These are phyloP conservation scores for Saccharomycopsis microspora DNA, from an alignment of 805 yeast species.

Conservation along the genomic window DNA sequence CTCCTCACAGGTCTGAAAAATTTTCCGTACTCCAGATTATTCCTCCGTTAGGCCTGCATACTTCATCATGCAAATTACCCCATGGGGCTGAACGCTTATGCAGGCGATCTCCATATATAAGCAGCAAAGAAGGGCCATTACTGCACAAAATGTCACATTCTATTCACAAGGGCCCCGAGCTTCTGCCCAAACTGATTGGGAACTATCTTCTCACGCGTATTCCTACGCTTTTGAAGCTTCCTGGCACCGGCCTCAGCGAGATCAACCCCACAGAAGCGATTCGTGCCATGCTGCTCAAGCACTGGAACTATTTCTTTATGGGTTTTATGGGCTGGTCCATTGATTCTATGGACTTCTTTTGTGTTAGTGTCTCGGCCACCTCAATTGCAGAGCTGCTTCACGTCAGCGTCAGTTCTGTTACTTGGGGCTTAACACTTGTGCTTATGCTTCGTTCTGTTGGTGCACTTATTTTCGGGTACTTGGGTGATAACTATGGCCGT, in stretches of 20 bases:
- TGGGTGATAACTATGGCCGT: slow-evolving; percentile 55
- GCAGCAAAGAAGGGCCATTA: too few species aligned
- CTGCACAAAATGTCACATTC: too few species aligned
- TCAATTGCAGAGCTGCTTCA: slow-evolving; percentile 35
- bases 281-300: neutral
- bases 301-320: slow-evolving; percentile 41
- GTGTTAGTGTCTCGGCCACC: slow-evolving; percentile 40
- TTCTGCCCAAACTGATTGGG: neutral
- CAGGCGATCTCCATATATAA: too few species aligned
- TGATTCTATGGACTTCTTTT: slow-evolving; percentile 57
- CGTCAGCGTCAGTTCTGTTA: slow-evolving; percentile 35
- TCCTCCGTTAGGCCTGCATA: too few species aligned
- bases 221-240: neutral
- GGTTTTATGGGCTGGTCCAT: slow-evolving; percentile 54
- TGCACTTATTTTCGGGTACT: slow-evolving; percentile 52
- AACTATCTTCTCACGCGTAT: neutral
- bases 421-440: slow-evolving; percentile 62
- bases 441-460: slow-evolving; percentile 65
- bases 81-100: too few species aligned
- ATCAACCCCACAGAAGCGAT: neutral
- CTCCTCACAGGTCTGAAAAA: too few species aligned
- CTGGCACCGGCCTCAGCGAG: neutral
- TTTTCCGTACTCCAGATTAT: too few species aligned
- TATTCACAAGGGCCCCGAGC: neutral
- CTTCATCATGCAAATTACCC: too few species aligned